Conservation (phyloP, 1,284 basidiomycete genomes). For the Moniliophthora roreri region DNA sequence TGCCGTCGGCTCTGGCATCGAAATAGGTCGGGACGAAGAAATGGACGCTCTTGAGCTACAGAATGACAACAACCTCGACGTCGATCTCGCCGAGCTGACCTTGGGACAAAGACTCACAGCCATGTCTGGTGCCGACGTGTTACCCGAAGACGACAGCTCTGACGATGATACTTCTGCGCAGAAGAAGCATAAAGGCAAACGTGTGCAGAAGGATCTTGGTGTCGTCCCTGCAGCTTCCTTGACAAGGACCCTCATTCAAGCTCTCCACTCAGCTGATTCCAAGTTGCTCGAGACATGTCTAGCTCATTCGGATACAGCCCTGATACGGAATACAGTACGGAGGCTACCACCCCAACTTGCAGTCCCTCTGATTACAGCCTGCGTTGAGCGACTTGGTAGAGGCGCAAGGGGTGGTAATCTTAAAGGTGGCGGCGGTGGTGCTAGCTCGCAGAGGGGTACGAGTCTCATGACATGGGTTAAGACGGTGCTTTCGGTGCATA, state of each 20-base stretch:
- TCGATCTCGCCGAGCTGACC: constrained; percentile 85
- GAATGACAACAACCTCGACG: constrained; percentile 73
- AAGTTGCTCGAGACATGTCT: constrained; percentile 89
- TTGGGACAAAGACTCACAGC: constrained; percentile 86
- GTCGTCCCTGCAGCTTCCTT: constrained; percentile 84
- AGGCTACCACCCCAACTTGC: constrained; percentile 90
- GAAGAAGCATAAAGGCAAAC: constrained; percentile 28
- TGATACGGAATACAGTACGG: constrained; percentile 89
- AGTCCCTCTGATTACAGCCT: constrained; percentile 84
- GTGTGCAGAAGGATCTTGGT: constrained; percentile 34
- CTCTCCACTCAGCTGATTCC: constrained; percentile 92
- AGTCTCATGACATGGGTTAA: constrained; percentile 89
- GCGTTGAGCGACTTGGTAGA: constrained; percentile 86
- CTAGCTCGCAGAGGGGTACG: constrained; percentile 84
- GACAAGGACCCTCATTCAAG: constrained; percentile 94
- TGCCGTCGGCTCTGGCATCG: constrained; percentile 62
- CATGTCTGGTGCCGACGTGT: constrained; percentile 48
- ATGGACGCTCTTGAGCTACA: constrained; percentile 51
- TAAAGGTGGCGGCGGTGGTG: constrained; percentile 80
- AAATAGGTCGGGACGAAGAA: constrained; percentile 59
- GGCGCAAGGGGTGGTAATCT: constrained; percentile 71
- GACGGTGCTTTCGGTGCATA: constrained; percentile 84
- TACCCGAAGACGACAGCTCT: constrained; percentile 46
- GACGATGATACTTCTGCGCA: constrained; percentile 27
- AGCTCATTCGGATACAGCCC: constrained; percentile 74